phyloP scores from a whole-genome alignment of 2,329 filamentous ascomycete genomes.

The Thielaviopsis musarum region DNA sequence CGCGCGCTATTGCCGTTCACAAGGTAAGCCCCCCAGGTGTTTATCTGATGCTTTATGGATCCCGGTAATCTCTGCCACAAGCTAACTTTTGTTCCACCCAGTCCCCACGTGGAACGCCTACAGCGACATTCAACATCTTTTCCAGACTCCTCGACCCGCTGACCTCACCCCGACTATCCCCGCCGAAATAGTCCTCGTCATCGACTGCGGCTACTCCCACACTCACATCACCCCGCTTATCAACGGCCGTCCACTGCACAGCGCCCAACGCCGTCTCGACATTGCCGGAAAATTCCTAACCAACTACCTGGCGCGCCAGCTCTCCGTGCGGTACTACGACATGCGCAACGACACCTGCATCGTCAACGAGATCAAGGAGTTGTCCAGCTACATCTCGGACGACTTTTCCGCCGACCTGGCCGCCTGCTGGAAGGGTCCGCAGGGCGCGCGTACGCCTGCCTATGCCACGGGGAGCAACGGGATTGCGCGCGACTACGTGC shows the following conservation, averaged over 20 bases:
- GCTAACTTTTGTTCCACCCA: slow-evolving; percentile 18
- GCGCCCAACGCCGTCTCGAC: slow-evolving; percentile 69
- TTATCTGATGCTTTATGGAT: background rate
- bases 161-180: slow-evolving; percentile 30
- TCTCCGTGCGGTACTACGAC: slow-evolving; percentile 85
- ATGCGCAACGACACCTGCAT: slow-evolving; percentile 89
- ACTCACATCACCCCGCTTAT: slow-evolving; percentile 82
- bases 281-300: slow-evolving; percentile 87
- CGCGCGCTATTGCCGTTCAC: slow-evolving; percentile 61
- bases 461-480: slow-evolving; percentile 32
- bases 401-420: slow-evolving; percentile 70
- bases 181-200: slow-evolving; percentile 66
- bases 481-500: slow-evolving; percentile 76
- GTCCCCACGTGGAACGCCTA: slow-evolving; percentile 66
- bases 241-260: slow-evolving; percentile 61
- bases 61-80: background rate
- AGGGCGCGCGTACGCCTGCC: slow-evolving; percentile 32
- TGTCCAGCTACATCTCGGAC: slow-evolving; percentile 63
- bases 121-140: slow-evolving; percentile 55
- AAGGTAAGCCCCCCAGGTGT: slow-evolving; percentile 31
- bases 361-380: slow-evolving; percentile 92
- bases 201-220: slow-evolving; percentile 87
- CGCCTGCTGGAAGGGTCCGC: slow-evolving; percentile 62
- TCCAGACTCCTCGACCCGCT: slow-evolving; percentile 39
- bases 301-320: slow-evolving; percentile 76